Evolutionary conservation across 805 yeast genomes (phyloP).

Genomic region (Metschnikowia bowlesiae): DNA sequence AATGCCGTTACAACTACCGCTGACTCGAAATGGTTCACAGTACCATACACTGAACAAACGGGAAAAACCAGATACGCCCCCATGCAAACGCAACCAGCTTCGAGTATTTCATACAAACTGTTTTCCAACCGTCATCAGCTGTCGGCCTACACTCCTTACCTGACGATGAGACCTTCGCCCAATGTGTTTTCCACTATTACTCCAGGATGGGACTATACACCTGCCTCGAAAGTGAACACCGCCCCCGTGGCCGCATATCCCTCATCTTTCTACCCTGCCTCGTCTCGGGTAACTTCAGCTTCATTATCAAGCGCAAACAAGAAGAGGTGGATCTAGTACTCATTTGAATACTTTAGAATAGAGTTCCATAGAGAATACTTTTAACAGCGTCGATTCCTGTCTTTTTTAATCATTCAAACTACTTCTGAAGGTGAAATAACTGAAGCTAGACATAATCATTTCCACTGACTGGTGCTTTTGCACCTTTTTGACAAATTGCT

Average conservation of each 20-base stretch:
- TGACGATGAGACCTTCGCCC: constrained; percentile 44
- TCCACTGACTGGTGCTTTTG: too few relatives aligned
- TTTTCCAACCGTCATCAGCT: constrained; percentile 69
- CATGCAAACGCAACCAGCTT: constrained; percentile 86
- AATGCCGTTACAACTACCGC: constrained; percentile 18
- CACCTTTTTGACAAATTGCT: too few relatives aligned
- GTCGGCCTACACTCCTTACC: constrained; percentile 54
- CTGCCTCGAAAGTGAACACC: constrained; percentile 57
- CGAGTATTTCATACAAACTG: constrained; percentile 58
- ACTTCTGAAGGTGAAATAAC: background rate
- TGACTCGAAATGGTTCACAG: constrained; percentile 48
- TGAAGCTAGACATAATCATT: too few relatives aligned
- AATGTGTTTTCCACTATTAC: constrained; percentile 61
- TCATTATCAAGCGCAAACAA: constrained; percentile 31
- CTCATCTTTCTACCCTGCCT: constrained; percentile 60
- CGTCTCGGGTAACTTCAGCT: constrained; percentile 42
- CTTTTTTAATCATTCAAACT: background rate
- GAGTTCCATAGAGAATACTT: background rate
- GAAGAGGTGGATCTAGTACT: constrained; percentile 32
- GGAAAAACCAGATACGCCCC: constrained; percentile 83
- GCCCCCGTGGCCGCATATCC: constrained; percentile 74
- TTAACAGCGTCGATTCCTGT: background rate
- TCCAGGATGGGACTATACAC: constrained; percentile 77
- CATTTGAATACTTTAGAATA: background rate
- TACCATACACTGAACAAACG: constrained; percentile 75